Conservation (phyloP, 345 rosid genomes). For the Hypericum androsaemum region DNA sequence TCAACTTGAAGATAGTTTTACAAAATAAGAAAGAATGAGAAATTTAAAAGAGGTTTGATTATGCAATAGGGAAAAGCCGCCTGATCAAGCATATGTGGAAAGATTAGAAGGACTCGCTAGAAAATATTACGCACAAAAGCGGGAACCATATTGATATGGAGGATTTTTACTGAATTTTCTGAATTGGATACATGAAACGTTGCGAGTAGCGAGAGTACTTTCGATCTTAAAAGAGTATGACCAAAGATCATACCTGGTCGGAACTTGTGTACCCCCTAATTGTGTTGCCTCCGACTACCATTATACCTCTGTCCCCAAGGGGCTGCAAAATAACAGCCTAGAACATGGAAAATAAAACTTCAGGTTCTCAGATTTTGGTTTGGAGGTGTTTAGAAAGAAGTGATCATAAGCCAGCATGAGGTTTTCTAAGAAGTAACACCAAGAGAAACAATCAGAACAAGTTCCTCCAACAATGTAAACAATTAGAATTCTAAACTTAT, state of each 20-base stretch:
- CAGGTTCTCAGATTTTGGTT: background rate
- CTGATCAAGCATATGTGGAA: no score
- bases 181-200: background rate
- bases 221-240: background rate
- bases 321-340: conserved; percentile 95
- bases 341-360: conserved; percentile 3
- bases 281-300: conserved; percentile 75
- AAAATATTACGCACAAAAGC: no score
- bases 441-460: no score
- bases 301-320: conserved; percentile 69
- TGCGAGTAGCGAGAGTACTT: background rate
- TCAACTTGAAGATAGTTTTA: conserved; percentile 8
- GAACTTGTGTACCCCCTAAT: conserved; percentile 80
- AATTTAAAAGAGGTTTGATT: background rate
- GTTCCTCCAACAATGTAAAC: no score
- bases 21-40: background rate
- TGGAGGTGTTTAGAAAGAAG: background rate
- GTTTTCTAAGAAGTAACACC: background rate
- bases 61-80: no score
- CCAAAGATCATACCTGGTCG: conserved; percentile 54
- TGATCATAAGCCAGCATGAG: background rate
- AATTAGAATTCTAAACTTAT: no score
- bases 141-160: no score
- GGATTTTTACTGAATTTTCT: background rate
- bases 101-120: no score